Conservation (phyloP, 73 alveolate genomes). For the Paramecium caudatum region DNA sequence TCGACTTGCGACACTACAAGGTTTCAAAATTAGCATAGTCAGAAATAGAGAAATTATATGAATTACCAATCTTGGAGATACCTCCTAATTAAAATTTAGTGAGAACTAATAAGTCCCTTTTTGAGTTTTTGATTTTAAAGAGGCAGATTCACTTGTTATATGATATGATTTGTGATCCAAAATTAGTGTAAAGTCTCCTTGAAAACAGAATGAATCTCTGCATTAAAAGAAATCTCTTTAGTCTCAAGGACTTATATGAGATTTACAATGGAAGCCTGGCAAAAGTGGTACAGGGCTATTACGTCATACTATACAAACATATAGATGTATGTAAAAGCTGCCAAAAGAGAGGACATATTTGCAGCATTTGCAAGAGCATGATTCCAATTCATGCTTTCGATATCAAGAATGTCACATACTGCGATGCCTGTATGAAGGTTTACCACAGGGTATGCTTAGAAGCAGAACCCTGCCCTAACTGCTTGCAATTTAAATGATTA, state of each 20-base stretch:
- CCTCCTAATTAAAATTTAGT: slow-evolving; percentile 1
- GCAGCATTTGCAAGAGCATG: slow-evolving; percentile 27
- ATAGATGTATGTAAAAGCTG: slow-evolving; percentile 70
- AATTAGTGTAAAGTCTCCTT: slow-evolving; percentile 56
- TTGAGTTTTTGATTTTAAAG: slow-evolving; percentile 69
- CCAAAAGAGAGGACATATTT: slow-evolving; percentile 66
- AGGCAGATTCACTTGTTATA: slow-evolving; percentile 68
- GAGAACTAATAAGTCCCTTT: slow-evolving; percentile 25
- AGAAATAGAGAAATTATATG: slow-evolving; percentile 67
- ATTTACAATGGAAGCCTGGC: slow-evolving; percentile 70
- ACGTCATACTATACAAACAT: slow-evolving; percentile 61
- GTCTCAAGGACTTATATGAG: slow-evolving; percentile 75
- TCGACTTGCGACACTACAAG: slow-evolving; percentile 67
- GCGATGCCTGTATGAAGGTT: slow-evolving; percentile 69
- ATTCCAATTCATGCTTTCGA: slow-evolving; percentile 69
- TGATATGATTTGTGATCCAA: slow-evolving; percentile 74
- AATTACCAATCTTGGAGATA: slow-evolving; percentile 66
- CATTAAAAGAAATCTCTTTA: slow-evolving; percentile 61
- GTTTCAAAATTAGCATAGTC: slow-evolving; percentile 71
- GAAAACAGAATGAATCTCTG: slow-evolving; percentile 54
- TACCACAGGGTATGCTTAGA: slow-evolving; percentile 70
- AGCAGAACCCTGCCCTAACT: slow-evolving; percentile 56
- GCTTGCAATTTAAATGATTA: slow-evolving; percentile 62
- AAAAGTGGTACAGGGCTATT: slow-evolving; percentile 64
- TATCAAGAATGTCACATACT: slow-evolving; percentile 67